phyloP scores from a whole-genome alignment of 1,284 basidiomycete species.

The Meripilus lineatus region DNA sequence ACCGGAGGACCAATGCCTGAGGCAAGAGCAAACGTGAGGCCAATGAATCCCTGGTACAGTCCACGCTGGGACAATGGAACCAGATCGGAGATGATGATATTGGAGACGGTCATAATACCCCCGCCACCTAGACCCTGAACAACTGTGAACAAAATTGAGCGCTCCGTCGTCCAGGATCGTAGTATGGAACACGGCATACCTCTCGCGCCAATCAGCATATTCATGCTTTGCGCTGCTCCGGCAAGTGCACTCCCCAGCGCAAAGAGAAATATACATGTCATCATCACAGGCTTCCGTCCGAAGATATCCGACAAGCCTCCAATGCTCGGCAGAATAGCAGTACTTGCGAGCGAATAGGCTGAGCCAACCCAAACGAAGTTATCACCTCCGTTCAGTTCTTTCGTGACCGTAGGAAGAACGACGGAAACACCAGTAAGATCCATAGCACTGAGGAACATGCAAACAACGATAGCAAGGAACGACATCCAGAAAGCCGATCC shows the following conservation, averaged over 20 bases:
- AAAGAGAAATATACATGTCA: slow-evolving; percentile 17
- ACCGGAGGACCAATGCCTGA: slow-evolving; percentile 29
- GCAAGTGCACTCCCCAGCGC: slow-evolving; percentile 13
- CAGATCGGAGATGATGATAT: slow-evolving; percentile 35
- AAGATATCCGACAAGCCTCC: slow-evolving; percentile 23
- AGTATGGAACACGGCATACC: slow-evolving; percentile 8
- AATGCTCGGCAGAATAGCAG: slow-evolving; percentile 20
- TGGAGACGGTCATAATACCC: slow-evolving; percentile 27
- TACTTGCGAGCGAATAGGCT: slow-evolving; percentile 22
- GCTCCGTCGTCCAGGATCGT: not conserved
- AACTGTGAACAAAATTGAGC: slow-evolving; percentile 12
- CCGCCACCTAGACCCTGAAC: slow-evolving; percentile 38
- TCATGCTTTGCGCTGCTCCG: slow-evolving; percentile 15
- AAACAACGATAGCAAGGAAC: slow-evolving; percentile 16
- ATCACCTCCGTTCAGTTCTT: slow-evolving; percentile 21
- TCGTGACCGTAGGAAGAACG: slow-evolving; percentile 22
- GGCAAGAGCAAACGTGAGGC: slow-evolving; percentile 30
- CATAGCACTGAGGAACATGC: slow-evolving; percentile 21
- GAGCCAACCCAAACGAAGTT: no score
- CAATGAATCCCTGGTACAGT: slow-evolving; percentile 29
- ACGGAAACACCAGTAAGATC: slow-evolving; percentile 21
- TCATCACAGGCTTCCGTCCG: slow-evolving; percentile 22
- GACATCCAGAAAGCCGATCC: slow-evolving; percentile 23
- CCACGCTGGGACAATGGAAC: slow-evolving; percentile 33
- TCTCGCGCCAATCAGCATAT: slow-evolving; percentile 14